A percentile compares a stretch with the other conserved stretches of the same genome.
Evolutionary conservation across 768 basidiomycete species (phyloP).

Genomic region (Mycena epipterygia): DNA sequence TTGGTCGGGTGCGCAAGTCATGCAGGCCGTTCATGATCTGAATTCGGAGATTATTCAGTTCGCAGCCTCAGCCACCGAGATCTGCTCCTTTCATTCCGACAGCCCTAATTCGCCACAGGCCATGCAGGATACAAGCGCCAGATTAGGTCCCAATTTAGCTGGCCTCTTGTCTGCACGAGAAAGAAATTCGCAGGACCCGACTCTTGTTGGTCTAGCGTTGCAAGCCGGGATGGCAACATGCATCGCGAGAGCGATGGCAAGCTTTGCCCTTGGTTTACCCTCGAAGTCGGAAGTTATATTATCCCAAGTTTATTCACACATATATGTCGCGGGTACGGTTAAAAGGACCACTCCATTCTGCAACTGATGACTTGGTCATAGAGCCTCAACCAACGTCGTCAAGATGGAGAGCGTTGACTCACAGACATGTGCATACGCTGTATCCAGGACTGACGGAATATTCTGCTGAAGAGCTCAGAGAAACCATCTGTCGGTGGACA

Average conservation of each 20-base stretch:
- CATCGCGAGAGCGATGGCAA: conserved; percentile 74
- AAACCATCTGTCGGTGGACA: conserved; percentile 81
- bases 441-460: conserved; percentile 78
- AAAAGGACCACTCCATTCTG: background rate
- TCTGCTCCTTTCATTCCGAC: conserved; percentile 64
- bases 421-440: conserved; percentile 74
- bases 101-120: conserved; percentile 60
- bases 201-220: conserved; percentile 81
- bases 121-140: conserved; percentile 70
- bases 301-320: conserved; percentile 70
- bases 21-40: conserved; percentile 84
- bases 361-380: conserved; percentile 40
- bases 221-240: conserved; percentile 80
- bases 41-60: conserved; percentile 88
- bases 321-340: conserved; percentile 65
- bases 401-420: conserved; percentile 82
- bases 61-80: conserved; percentile 80
- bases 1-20: conserved; percentile 84
- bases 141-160: conserved; percentile 74
- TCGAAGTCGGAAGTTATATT: conserved; percentile 77
- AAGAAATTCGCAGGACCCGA: conserved; percentile 77
- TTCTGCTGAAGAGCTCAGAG: conserved; percentile 78
- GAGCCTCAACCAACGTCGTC: conserved; percentile 86
- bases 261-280: conserved; percentile 83
- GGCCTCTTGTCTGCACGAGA: conserved; percentile 73